These are phyloP conservation scores for Vitis hybrid DNA, from an alignment of 177 flowering plant species.

Conservation along the genomic window DNA sequence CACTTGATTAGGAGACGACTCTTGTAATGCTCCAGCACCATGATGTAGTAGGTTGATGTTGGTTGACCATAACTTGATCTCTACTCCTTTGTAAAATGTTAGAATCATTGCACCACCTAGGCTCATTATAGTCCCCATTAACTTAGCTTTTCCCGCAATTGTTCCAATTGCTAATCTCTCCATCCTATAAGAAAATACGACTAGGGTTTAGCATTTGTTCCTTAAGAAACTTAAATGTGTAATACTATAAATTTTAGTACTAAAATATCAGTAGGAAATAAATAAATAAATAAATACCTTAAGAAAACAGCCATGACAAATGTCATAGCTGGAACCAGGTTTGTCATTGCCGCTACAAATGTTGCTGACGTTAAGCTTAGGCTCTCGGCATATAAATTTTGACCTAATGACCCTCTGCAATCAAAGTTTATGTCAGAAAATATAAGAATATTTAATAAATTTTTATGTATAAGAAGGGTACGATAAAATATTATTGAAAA, in stretches of 20 bases:
- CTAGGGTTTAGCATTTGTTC: not conserved
- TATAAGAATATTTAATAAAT: too few species aligned
- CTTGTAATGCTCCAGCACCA: not conserved
- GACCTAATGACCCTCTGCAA: too few species aligned
- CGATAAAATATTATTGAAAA: too few species aligned
- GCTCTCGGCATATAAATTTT: too few species aligned
- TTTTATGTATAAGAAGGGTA: too few species aligned
- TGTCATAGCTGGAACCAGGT: too few species aligned
- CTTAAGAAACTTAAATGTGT: too few species aligned
- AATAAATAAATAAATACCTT: not conserved
- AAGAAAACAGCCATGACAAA: too few species aligned
- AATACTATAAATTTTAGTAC: not conserved
- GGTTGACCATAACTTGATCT: constrained; percentile 28
- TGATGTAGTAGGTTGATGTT: constrained; percentile 26
- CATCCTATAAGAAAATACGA: constrained; percentile 9
- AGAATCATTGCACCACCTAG: constrained; percentile 50
- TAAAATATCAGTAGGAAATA: too few species aligned
- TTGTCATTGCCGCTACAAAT: too few species aligned
- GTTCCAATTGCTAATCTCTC: constrained; percentile 31
- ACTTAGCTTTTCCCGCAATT: constrained; percentile 39
- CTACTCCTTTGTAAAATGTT: constrained; percentile 44
- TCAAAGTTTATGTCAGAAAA: too few species aligned
- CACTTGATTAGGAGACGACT: not conserved
- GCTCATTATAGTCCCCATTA: constrained; percentile 38
- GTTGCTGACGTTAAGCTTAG: too few species aligned